phyloP scores from a whole-genome alignment of 495 filamentous ascomycete species.

The Cercophora newfieldiana region DNA sequence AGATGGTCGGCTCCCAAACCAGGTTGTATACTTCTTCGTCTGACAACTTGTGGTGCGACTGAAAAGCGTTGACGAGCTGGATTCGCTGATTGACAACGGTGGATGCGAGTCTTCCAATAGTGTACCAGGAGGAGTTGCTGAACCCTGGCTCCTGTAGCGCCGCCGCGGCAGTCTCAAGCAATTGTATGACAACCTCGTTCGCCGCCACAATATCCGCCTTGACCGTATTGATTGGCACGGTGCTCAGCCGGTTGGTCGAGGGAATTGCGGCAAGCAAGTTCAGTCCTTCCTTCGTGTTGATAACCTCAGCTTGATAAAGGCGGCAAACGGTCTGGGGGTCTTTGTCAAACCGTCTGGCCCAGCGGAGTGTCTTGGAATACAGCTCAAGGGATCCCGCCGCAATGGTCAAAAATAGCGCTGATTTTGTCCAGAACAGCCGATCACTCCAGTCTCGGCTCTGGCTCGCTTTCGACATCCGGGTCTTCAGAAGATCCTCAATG shows the following conservation, averaged over 20 bases:
- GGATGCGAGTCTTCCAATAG: neutral
- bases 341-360: conserved; percentile 28
- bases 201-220: conserved; percentile 12
- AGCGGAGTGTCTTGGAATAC: conserved; percentile 25
- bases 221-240: neutral
- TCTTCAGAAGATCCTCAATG: conserved; percentile 5
- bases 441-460: conserved; percentile 10
- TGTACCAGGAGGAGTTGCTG: neutral
- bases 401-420: conserved; percentile 25
- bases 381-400: conserved; percentile 24
- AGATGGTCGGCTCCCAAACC: conserved; percentile 28
- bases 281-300: conserved; percentile 20
- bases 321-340: conserved; percentile 5
- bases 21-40: conserved; percentile 19
- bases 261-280: conserved; percentile 26
- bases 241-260: neutral
- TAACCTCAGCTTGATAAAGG: conserved; percentile 3
- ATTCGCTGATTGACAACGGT: conserved; percentile 19
- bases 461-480: conserved; percentile 12
- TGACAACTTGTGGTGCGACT: conserved; percentile 4
- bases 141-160: conserved; percentile 6
- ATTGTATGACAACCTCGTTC: conserved; percentile 23
- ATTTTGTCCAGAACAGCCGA: conserved; percentile 20
- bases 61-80: conserved; percentile 11
- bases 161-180: conserved; percentile 16